Conservation (phyloP, 2,329 filamentous ascomycete genomes). For the Myotisia sp. region DNA sequence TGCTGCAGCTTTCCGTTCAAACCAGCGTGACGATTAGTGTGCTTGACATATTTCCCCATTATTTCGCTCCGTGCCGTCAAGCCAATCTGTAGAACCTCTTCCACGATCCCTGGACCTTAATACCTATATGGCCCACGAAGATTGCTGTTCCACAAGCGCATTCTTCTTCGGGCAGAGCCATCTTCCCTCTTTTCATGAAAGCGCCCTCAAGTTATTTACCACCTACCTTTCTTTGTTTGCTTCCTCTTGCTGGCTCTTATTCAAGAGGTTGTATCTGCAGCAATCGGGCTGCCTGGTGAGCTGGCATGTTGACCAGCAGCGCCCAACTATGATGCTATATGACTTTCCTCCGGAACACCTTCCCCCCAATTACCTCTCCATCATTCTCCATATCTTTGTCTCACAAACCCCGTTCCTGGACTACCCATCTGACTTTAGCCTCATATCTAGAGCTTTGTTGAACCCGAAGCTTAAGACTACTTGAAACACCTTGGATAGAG, state of each 20-base stretch:
- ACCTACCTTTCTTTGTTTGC: constrained; percentile 14
- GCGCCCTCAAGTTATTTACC: constrained; percentile 9
- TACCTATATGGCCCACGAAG: constrained; percentile 18
- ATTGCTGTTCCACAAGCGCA: constrained; percentile 21
- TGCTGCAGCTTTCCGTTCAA: constrained; percentile 13
- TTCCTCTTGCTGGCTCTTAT: constrained; percentile 12
- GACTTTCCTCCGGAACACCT: constrained; percentile 9
- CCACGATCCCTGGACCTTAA: constrained; percentile 15
- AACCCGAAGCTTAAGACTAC: constrained; percentile 8
- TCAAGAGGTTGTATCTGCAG: constrained; percentile 17
- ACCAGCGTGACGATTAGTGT: constrained; percentile 11
- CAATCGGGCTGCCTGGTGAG: constrained; percentile 17
- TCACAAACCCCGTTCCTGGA: constrained; percentile 13
- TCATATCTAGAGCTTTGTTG: constrained; percentile 7
- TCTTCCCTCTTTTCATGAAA: constrained; percentile 8
- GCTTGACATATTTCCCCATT: constrained; percentile 15
- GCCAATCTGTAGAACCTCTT: constrained; percentile 19
- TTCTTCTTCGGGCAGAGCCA: constrained; percentile 15
- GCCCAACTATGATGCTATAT: constrained; percentile 7
- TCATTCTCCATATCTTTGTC: constrained; percentile 15
- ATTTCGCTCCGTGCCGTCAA: constrained; percentile 11
- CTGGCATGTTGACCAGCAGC: constrained; percentile 12
- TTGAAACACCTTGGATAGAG: constrained; percentile 11
- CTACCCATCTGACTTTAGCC: constrained; percentile 3
- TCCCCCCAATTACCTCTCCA: constrained; percentile 6